Conservation (phyloP, 768 basidiomycete species). For the Xanthoconium purpureum region DNA sequence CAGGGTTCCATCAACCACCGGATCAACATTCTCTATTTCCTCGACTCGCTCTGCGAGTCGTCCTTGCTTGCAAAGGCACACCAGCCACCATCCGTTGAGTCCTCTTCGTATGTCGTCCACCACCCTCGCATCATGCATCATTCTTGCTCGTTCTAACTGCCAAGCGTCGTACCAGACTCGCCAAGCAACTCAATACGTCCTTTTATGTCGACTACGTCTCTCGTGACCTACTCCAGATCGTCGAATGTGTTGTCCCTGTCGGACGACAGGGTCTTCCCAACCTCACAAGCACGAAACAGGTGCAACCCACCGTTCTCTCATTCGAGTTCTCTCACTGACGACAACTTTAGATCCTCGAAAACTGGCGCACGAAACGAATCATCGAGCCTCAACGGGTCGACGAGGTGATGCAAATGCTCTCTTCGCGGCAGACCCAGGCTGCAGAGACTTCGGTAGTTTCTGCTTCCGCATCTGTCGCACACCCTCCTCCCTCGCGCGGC, state of each 20-base stretch:
- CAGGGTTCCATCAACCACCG: constrained; percentile 85
- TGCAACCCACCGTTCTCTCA: constrained; percentile 27
- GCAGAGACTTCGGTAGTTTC: constrained; percentile 16
- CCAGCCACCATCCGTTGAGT: constrained; percentile 27
- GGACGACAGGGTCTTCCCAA: constrained; percentile 88
- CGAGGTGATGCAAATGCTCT: constrained; percentile 56
- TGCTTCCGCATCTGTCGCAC: constrained; percentile 22
- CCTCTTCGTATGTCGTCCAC: constrained; percentile 19
- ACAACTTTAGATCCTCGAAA: constrained; percentile 68
- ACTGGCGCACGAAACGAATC: constrained; percentile 82
- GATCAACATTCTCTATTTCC: constrained; percentile 91
- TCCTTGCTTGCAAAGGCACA: constrained; percentile 67
- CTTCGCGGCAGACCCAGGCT: constrained; percentile 37
- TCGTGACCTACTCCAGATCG: constrained; percentile 74
- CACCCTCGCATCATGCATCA: too few relatives aligned
- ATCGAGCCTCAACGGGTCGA: constrained; percentile 79
- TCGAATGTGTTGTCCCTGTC: constrained; percentile 83
- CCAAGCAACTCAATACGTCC: constrained; percentile 38
- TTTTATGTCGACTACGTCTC: constrained; percentile 77
- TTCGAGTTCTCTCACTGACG: too few relatives aligned
- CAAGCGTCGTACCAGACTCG: constrained; percentile 21
- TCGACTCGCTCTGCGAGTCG: constrained; percentile 83
- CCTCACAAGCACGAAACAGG: constrained; percentile 84
- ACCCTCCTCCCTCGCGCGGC: constrained; percentile 3
- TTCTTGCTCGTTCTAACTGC: not conserved